phyloP scores from a whole-genome alignment of 2,329 filamentous ascomycete species.

The Fusarium newnesense region DNA sequence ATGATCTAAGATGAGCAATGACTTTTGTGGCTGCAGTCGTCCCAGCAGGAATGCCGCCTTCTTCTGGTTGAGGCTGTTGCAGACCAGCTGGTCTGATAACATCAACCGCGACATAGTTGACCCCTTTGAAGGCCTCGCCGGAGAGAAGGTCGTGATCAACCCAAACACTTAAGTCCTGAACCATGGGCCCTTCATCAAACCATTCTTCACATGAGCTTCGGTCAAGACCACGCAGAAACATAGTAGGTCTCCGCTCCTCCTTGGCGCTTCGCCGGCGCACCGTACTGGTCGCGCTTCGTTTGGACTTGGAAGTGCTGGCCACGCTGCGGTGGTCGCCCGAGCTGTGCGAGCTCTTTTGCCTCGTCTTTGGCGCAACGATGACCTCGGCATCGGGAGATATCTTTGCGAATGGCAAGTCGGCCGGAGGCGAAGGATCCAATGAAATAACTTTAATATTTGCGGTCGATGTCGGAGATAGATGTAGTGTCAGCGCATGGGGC shows the following conservation, averaged over 20 bases:
- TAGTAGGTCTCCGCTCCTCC: constrained; percentile 72
- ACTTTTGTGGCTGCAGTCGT: constrained; percentile 63
- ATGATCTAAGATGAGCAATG: constrained; percentile 78
- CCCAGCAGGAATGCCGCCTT: constrained; percentile 68
- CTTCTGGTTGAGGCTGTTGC: constrained; percentile 75
- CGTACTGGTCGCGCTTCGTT: constrained; percentile 80
- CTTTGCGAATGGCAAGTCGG: constrained; percentile 83
- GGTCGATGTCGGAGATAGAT: constrained; percentile 94
- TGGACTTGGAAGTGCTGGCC: constrained; percentile 80
- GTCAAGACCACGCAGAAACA: constrained; percentile 86
- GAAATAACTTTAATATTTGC: constrained; percentile 90
- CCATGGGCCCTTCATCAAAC: constrained; percentile 76
- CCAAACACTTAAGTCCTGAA: constrained; percentile 78
- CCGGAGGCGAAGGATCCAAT: constrained; percentile 77
- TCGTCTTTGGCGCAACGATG: constrained; percentile 93
- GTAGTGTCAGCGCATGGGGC: constrained; percentile 85
- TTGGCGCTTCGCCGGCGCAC: constrained; percentile 65
- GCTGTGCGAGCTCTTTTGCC: constrained; percentile 73
- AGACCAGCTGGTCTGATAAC: constrained; percentile 85
- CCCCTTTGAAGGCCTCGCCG: constrained; percentile 77
- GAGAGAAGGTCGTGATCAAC: constrained; percentile 81
- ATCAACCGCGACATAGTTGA: constrained; percentile 84
- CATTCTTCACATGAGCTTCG: constrained; percentile 75
- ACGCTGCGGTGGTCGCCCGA: constrained; percentile 84
- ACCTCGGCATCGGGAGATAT: constrained; percentile 95